phyloP scores from a whole-genome alignment of 768 basidiomycete species.

The Russula sp. region DNA sequence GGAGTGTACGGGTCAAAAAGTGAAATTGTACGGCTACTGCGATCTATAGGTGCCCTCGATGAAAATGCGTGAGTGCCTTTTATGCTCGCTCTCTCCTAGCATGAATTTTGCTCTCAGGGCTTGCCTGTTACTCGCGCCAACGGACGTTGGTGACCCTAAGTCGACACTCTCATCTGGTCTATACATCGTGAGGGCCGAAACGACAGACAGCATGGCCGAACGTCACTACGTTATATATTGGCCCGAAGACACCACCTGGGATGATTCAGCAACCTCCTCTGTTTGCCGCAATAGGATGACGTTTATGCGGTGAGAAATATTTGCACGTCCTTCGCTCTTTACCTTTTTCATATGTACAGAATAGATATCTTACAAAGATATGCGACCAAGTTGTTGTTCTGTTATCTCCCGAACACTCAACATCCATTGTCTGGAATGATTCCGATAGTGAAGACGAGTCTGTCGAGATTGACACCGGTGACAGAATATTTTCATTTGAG shows the following conservation, averaged over 20 bases:
- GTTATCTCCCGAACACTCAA: conserved; percentile 20
- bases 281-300: conserved; percentile 49
- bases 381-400: conserved; percentile 38
- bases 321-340: background rate
- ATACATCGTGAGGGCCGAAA: background rate
- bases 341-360: background rate
- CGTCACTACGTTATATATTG: conserved; percentile 24
- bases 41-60: conserved; percentile 33
- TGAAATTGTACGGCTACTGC: conserved; percentile 25
- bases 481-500: conserved; percentile 46
- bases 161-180: background rate
- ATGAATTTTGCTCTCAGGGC: conserved; percentile 13
- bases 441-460: conserved; percentile 26
- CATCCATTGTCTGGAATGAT: conserved; percentile 40
- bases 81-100: background rate
- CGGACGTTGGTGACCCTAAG: background rate
- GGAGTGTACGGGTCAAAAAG: conserved; percentile 42
- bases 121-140: conserved; percentile 16
- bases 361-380: too few species aligned
- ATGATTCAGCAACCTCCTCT: conserved; percentile 24
- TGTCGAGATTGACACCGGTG: conserved; percentile 37
- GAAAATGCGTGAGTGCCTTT: conserved; percentile 34
- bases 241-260: too few species aligned
- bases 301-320: conserved; percentile 48
- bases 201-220: background rate